Evolutionary conservation across 257 asterid genomes (phyloP).

Genomic region (Nicotiana attenuata): DNA sequence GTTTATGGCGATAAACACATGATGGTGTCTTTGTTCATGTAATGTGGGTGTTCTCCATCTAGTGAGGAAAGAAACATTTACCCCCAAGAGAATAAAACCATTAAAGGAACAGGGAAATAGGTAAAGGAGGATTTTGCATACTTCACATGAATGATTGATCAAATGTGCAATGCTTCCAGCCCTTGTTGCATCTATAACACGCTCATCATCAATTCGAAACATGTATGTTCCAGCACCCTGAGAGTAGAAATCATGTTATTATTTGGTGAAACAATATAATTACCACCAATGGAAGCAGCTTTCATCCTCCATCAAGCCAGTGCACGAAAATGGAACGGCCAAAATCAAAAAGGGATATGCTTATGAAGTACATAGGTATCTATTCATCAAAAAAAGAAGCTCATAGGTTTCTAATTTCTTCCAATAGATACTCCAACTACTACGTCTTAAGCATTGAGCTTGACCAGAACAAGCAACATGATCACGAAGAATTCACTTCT

Average conservation of each 20-base stretch:
- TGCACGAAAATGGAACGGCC: constrained; percentile 10
- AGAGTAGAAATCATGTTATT: constrained; percentile 7
- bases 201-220: constrained; percentile 87
- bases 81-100: background rate
- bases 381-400: background rate
- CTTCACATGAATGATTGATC: constrained; percentile 98
- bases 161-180: constrained; percentile 97
- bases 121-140: constrained; percentile 29
- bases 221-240: constrained; percentile 99
- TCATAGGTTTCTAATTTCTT: background rate
- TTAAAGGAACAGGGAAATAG: constrained; percentile 8
- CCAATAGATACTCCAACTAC: background rate
- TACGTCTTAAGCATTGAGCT: background rate
- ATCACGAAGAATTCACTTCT: background rate
- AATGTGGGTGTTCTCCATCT: background rate
- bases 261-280: background rate
- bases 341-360: background rate
- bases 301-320: constrained; percentile 2
- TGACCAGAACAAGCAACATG: background rate
- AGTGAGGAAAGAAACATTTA: background rate
- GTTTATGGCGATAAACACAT: background rate
- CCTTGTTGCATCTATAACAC: constrained; percentile 94
- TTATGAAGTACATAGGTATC: background rate
- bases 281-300: background rate
- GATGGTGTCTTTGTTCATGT: background rate